Evolutionary conservation across 345 rosid species (phyloP).

Genomic region (Turnera subulata): DNA sequence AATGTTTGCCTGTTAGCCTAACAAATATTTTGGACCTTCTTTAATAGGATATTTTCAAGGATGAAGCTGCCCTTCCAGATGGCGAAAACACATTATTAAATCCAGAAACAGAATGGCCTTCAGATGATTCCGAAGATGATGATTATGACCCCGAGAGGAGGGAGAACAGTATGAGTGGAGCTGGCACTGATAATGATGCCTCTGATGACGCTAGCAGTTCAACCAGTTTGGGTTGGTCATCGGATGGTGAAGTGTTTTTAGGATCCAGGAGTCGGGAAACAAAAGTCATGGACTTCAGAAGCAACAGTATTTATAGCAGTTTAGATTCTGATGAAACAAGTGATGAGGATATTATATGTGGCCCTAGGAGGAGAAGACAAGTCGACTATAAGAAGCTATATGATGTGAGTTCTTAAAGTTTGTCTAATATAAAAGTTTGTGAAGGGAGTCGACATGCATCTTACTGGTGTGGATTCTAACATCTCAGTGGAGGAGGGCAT

Average conservation of each 20-base stretch:
- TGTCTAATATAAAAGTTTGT: no score
- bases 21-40: slow-evolving; percentile 2
- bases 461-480: no score
- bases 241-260: slow-evolving; percentile 51
- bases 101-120: slow-evolving; percentile 85
- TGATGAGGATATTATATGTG: slow-evolving; percentile 56
- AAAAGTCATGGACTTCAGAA: slow-evolving; percentile 23
- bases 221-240: slow-evolving; percentile 76
- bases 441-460: no score
- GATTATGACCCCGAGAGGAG: slow-evolving; percentile 81
- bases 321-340: slow-evolving; percentile 51
- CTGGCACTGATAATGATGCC: slow-evolving; percentile 42
- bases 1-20: slow-evolving; percentile 12
- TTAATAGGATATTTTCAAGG: slow-evolving; percentile 76
- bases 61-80: slow-evolving; percentile 66
- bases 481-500: no score
- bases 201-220: slow-evolving; percentile 46
- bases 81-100: slow-evolving; percentile 48
- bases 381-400: slow-evolving; percentile 86
- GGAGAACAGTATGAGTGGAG: slow-evolving; percentile 46
- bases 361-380: slow-evolving; percentile 72
- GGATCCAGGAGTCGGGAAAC: slow-evolving; percentile 41
- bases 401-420: slow-evolving; percentile 50
- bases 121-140: slow-evolving; percentile 91
- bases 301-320: slow-evolving; percentile 35